Evolutionary conservation across 148 eudicot species (phyloP).

Genomic region (Cornus kousa): DNA sequence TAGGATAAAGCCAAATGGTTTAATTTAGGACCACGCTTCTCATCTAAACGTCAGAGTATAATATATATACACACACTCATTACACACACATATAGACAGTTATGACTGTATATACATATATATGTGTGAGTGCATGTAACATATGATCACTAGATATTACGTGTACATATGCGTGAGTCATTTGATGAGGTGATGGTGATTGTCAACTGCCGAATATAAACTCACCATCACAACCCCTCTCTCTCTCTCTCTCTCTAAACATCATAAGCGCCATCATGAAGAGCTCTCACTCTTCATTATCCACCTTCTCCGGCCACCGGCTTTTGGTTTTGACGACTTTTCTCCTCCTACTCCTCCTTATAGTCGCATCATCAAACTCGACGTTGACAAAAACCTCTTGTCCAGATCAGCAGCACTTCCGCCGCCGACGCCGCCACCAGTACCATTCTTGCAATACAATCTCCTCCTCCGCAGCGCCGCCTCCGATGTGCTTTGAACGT

Average conservation of each 20-base stretch:
- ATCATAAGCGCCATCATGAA: not conserved
- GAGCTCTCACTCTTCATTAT: constrained; percentile 10
- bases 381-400: not conserved
- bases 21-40: too few relatives aligned
- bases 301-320: not conserved
- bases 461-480: constrained; percentile 27
- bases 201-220: constrained; percentile 8
- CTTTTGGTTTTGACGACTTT: not conserved
- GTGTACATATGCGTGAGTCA: constrained; percentile 11
- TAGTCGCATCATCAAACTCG: not conserved
- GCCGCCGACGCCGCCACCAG: too few relatives aligned
- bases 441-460: constrained; percentile 28
- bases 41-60: too few relatives aligned
- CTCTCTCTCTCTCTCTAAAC: not conserved
- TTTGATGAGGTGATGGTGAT: constrained; percentile 1
- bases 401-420: not conserved
- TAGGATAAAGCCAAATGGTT: too few relatives aligned
- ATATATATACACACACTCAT: too few relatives aligned
- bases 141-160: not conserved
- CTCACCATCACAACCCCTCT: not conserved
- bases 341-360: not conserved
- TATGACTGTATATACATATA: too few relatives aligned
- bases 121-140: not conserved
- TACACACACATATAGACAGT: too few relatives aligned
- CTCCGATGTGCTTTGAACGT: constrained; percentile 31